These are phyloP conservation scores for Liriodendron chinense DNA, from an alignment of 164 flowering plant genomes.

Conservation along the genomic window DNA sequence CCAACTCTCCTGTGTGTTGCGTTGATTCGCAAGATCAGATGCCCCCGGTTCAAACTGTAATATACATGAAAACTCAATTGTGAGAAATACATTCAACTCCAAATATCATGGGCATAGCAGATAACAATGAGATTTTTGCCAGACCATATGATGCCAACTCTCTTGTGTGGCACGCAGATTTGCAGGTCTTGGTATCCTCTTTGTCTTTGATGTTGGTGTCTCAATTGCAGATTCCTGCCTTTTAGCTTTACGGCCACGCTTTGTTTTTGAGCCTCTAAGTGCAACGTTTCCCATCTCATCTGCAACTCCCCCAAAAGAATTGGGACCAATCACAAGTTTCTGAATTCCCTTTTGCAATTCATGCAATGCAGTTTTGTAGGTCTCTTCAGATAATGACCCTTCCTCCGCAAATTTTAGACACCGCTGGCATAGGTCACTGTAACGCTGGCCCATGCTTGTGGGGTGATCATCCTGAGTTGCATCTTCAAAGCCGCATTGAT, in stretches of 20 bases:
- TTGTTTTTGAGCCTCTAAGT: neutral
- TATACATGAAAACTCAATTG: neutral
- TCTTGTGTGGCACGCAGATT: neutral
- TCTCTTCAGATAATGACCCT: conserved; percentile 70
- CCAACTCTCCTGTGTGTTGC: conserved; percentile 56
- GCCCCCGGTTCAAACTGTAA: conserved; percentile 60
- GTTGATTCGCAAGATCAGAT: conserved; percentile 60
- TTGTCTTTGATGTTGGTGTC: neutral
- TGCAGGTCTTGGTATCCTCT: neutral
- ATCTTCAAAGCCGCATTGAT: neutral
- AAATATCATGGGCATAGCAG: neutral
- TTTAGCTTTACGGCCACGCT: neutral
- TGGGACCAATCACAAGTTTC: conserved; percentile 57
- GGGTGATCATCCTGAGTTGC: conserved; percentile 1
- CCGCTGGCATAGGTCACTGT: conserved; percentile 61
- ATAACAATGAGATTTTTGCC: neutral
- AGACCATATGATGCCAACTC: neutral
- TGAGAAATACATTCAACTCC: neutral
- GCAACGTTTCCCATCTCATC: conserved; percentile 21
- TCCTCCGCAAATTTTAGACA: conserved; percentile 74
- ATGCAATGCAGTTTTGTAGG: conserved; percentile 54
- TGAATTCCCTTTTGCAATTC: conserved; percentile 64
- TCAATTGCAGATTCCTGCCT: neutral
- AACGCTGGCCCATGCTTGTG: conserved; percentile 57
- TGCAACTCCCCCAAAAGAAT: conserved; percentile 29